These are phyloP conservation scores for Acacia concinna DNA, from an alignment of 331 rosid species.

Conservation along the genomic window DNA sequence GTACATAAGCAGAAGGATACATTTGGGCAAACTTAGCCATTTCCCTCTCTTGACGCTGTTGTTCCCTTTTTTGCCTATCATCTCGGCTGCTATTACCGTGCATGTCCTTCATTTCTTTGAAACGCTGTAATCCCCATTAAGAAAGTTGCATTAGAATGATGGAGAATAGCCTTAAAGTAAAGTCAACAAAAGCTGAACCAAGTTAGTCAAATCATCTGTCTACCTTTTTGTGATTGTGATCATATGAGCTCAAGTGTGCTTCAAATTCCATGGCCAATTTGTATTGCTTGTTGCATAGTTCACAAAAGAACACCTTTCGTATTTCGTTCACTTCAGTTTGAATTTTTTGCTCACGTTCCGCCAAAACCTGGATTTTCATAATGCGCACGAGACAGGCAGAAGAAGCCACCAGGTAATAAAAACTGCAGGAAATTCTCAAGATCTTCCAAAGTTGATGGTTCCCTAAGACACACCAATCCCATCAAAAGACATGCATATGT, in stretches of 20 bases:
- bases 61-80: slow-evolving; percentile 90
- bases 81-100: slow-evolving; percentile 84
- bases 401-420: slow-evolving; percentile 99
- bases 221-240: slow-evolving; percentile 97
- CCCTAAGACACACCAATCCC: slow-evolving; percentile 85
- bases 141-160: slow-evolving; percentile 14
- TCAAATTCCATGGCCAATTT: slow-evolving; percentile 98
- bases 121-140: slow-evolving; percentile 63
- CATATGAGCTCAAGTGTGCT: slow-evolving; percentile 93
- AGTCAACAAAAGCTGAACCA: slow-evolving; percentile 14
- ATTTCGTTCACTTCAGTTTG: slow-evolving; percentile 94
- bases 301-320: slow-evolving; percentile 93
- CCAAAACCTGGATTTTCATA: slow-evolving; percentile 98
- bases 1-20: slow-evolving; percentile 39
- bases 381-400: slow-evolving; percentile 97
- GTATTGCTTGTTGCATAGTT: slow-evolving; percentile 95
- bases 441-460: slow-evolving; percentile 95
- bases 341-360: slow-evolving; percentile 95
- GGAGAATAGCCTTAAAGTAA: not conserved
- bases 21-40: slow-evolving; percentile 88
- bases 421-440: slow-evolving; percentile 99
- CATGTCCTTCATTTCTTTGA: slow-evolving; percentile 98
- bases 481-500: slow-evolving; percentile 87
- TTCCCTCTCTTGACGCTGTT: slow-evolving; percentile 91
- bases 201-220: not conserved